A percentile compares a stretch with the other conserved stretches of the same genome.
Evolutionary conservation across 345 rosid genomes (phyloP).

Genomic region (Arabidopsis suecica): DNA sequence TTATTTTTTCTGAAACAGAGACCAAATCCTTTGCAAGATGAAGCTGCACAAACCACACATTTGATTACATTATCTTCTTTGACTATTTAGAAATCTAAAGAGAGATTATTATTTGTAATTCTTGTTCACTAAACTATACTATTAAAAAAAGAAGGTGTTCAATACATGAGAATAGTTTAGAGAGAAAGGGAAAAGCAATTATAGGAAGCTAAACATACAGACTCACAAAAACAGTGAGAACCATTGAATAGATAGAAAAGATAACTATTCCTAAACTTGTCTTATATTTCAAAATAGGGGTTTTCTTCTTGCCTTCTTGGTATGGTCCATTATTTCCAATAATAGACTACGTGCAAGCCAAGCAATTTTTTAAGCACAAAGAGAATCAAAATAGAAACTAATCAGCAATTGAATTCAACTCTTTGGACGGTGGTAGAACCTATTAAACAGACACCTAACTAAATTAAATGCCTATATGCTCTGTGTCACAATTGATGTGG

Average conservation of each 20-base stretch:
- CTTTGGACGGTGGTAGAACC: background rate
- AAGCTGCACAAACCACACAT: background rate
- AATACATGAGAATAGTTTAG: background rate
- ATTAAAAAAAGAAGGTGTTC: background rate
- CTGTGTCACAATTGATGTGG: background rate
- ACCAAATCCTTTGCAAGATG: background rate
- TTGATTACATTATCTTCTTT: background rate
- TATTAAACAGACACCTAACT: background rate
- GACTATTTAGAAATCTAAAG: background rate
- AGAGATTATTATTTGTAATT: background rate
- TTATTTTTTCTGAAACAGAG: background rate
- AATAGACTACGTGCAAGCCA: background rate
- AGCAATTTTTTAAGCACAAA: background rate
- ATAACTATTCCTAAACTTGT: no score
- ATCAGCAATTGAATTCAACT: background rate
- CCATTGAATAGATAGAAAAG: no score
- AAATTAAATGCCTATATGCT: no score
- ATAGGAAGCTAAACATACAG: no score
- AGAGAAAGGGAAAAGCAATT: no score
- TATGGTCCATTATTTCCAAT: background rate
- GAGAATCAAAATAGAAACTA: background rate
- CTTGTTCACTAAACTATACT: background rate
- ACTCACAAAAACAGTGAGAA: no score
- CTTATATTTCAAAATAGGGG: background rate
- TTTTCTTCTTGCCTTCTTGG: background rate